phyloP scores from a whole-genome alignment of 2,329 filamentous ascomycete genomes.

The Fusarium nygamai region DNA sequence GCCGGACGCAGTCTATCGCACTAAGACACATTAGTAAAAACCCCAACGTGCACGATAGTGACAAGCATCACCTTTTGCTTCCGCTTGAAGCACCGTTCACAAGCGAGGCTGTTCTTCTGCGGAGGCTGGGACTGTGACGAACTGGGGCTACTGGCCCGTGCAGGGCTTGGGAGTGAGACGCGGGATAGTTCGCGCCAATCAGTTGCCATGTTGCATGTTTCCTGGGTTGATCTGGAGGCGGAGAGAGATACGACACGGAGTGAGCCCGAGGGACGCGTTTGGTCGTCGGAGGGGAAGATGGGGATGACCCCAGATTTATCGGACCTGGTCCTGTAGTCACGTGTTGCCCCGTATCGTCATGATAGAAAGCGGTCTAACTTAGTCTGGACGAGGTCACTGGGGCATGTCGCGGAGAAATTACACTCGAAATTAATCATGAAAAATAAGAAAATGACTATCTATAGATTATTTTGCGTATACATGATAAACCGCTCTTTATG shows the following conservation, averaged over 20 bases:
- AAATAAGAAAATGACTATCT: background rate
- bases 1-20: conserved; percentile 11
- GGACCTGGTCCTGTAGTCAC: conserved; percentile 14
- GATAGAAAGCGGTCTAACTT: background rate
- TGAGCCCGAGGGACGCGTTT: conserved; percentile 2
- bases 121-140: conserved; percentile 1
- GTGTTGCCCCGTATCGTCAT: background rate
- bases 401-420: background rate
- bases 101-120: conserved; percentile 19
- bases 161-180: background rate
- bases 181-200: conserved; percentile 10
- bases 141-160: conserved; percentile 4
- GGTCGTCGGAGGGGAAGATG: background rate
- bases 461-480: background rate
- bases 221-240: background rate
- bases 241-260: background rate
- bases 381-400: background rate
- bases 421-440: background rate
- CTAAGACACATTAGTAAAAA: background rate
- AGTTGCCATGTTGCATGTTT: conserved; percentile 1
- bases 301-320: background rate
- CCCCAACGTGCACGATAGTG: rapidly evolving
- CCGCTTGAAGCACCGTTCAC: conserved; percentile 30
- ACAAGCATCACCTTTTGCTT: conserved; percentile 19
- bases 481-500: rapidly evolving